Evolutionary conservation across 2,329 filamentous ascomycete species (phyloP).

Genomic region (Neocucurbitaria cava): DNA sequence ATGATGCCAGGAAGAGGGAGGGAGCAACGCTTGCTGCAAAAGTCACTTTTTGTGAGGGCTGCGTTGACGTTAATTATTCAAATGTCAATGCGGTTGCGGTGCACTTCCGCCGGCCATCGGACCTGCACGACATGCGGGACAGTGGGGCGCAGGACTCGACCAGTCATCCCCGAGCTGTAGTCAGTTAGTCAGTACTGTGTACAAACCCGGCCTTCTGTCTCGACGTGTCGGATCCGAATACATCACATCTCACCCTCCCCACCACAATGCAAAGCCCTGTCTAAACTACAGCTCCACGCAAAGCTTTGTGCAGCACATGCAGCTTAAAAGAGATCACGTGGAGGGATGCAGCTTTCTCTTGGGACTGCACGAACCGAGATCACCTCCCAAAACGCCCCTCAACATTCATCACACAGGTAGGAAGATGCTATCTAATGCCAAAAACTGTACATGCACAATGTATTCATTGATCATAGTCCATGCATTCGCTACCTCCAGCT

Average conservation of each 20-base stretch:
- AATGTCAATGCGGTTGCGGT: slow-evolving; percentile 7
- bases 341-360: too few relatives aligned
- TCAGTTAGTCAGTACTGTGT: too few relatives aligned
- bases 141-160: slow-evolving; percentile 9
- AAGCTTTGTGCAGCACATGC: too few relatives aligned
- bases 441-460: too few relatives aligned
- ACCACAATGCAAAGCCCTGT: too few relatives aligned
- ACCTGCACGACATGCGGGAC: slow-evolving; percentile 17
- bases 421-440: too few relatives aligned
- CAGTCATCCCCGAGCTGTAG: slow-evolving; percentile 4
- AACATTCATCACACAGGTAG: too few relatives aligned
- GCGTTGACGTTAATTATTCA: slow-evolving; percentile 7
- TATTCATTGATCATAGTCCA: not conserved
- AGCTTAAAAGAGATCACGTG: too few relatives aligned
- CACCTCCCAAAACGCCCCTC: too few relatives aligned
- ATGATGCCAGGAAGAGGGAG: slow-evolving; percentile 1
- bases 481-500: not conserved
- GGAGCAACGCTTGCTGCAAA: slow-evolving; percentile 6
- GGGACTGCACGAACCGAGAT: too few relatives aligned
- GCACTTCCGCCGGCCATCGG: slow-evolving; percentile 21
- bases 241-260: too few relatives aligned
- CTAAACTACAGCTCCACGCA: too few relatives aligned
- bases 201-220: not conserved
- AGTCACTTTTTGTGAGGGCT: slow-evolving; percentile 7
- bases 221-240: not conserved